phyloP scores from a whole-genome alignment of 2,329 filamentous ascomycete species.

The Arthrinium puccinioides region DNA sequence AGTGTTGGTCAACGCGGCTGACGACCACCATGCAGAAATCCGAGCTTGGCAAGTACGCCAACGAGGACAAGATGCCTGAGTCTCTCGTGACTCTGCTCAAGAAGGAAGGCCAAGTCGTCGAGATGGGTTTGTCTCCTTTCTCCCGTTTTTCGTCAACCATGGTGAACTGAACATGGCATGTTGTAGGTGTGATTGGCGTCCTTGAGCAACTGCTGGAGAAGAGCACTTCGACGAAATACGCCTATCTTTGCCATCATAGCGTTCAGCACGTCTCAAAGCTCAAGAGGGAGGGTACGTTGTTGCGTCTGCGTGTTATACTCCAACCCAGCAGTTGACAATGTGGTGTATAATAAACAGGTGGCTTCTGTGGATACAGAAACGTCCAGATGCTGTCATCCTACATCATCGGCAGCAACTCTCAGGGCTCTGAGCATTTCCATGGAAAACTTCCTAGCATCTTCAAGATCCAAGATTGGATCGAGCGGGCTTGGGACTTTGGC shows the following conservation, averaged over 20 bases:
- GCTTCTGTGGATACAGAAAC: conserved; percentile 92
- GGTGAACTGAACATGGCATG: background rate
- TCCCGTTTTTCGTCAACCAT: background rate
- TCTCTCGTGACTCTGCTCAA: conserved; percentile 59
- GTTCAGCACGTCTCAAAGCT: conserved; percentile 79
- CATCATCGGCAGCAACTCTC: conserved; percentile 51
- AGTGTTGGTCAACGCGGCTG: background rate
- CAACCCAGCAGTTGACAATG: background rate
- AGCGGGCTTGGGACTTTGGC: conserved; percentile 78
- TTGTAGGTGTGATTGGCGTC: conserved; percentile 52
- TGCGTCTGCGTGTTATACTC: background rate
- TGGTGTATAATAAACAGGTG: conserved; percentile 40
- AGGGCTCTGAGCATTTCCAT: conserved; percentile 54
- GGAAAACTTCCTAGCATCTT: conserved; percentile 67
- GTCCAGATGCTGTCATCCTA: conserved; percentile 88
- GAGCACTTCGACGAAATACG: conserved; percentile 56
- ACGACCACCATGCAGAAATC: conserved; percentile 32
- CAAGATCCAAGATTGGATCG: conserved; percentile 77
- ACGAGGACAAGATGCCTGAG: conserved; percentile 68
- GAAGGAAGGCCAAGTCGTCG: conserved; percentile 46
- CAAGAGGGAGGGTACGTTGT: conserved; percentile 53
- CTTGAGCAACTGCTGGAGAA: conserved; percentile 57
- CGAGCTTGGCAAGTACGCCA: conserved; percentile 64
- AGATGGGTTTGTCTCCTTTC: conserved; percentile 34
- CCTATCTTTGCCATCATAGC: conserved; percentile 71